Evolutionary conservation across 2,329 filamentous ascomycete genomes (phyloP), one percentile per base, ranked within the genome.

Genomic region (Massarina eburnea): DNA sequence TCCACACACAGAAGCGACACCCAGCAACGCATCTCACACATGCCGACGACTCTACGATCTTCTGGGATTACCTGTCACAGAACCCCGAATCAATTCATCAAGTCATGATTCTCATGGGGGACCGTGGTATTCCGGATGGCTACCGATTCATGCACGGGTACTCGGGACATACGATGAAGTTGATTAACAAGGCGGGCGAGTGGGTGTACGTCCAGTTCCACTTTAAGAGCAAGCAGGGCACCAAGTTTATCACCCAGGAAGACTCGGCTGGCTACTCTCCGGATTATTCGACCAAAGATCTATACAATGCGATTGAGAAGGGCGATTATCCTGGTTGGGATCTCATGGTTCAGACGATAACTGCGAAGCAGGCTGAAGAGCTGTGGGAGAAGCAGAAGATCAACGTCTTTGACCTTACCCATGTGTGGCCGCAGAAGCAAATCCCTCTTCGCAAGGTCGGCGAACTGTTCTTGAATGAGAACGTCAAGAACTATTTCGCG

Each of bases 1-100:
- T 88, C 42, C 85, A 88, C 64, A 87, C 85, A 0, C 86, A 89
- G 65, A 89, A 89, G 76, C 77, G 85, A n/a, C 75, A 89, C 59
- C 86, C 85, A 0, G 78, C 83, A 54, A 88, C 84, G 3, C 83
- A 89, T 62, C 69, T 88, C 5, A 84, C 81, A 38, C 82, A 88
- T 67, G 82, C 84, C 14, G 77, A 81, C 39, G 78, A 82, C 49
- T 76, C 76, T 10, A 85, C 82, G 41, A 82, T 82, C 73, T 88
- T 88, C 71, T 88, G 83, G 84, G 84, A 80, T 53, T 80, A 80
- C 51, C 67, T 78, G 1, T 76, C 72, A 5, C 73, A 80, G 52
- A 80, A 80, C 53, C 78, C 77, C 1, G 78, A 80, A 60, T 75
- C 75, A 0, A 65, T 77, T 8, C 78, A 80, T 54, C 77, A 80